Evolutionary conservation across 352 stramenopile genomes (phyloP).

Genomic region (Phytophthora litchii): DNA sequence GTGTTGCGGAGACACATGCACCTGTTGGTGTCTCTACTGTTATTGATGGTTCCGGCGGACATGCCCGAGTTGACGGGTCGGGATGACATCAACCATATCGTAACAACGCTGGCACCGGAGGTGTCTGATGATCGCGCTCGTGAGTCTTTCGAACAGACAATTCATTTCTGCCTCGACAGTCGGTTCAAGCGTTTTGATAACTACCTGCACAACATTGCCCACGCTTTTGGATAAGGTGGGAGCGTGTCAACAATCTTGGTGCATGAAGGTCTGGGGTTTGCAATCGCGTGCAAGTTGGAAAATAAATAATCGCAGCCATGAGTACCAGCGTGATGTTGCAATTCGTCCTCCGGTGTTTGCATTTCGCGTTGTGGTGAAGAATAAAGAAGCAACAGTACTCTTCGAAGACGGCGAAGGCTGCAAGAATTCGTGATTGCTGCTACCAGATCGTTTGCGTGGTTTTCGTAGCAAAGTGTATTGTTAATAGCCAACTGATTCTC

Average conservation of each 20-base stretch:
- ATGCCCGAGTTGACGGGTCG: conserved; percentile 84
- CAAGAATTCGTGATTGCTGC: conserved; percentile 23
- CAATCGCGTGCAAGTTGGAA: conserved; percentile 23
- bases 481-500: conserved; percentile 38
- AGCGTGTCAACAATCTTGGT: conserved; percentile 13
- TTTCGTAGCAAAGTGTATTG: conserved; percentile 31
- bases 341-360: conserved; percentile 15
- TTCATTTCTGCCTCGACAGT: conserved; percentile 83
- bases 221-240: conserved; percentile 38
- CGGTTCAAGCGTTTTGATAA: conserved; percentile 91
- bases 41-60: conserved; percentile 88
- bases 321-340: conserved; percentile 14
- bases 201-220: conserved; percentile 72
- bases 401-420: conserved; percentile 9
- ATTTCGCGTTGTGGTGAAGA: conserved; percentile 10
- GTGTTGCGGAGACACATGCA: conserved; percentile 88
- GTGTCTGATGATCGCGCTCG: conserved; percentile 69
- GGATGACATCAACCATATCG: conserved; percentile 88
- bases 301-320: conserved; percentile 36
- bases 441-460: conserved; percentile 22
- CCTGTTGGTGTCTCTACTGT: conserved; percentile 79
- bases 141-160: conserved; percentile 76
- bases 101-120: conserved; percentile 74
- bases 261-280: conserved; percentile 15
- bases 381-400: conserved; percentile 24